Evolutionary conservation across 805 yeast species (phyloP).

Genomic region (Brettanomyces anomalus): DNA sequence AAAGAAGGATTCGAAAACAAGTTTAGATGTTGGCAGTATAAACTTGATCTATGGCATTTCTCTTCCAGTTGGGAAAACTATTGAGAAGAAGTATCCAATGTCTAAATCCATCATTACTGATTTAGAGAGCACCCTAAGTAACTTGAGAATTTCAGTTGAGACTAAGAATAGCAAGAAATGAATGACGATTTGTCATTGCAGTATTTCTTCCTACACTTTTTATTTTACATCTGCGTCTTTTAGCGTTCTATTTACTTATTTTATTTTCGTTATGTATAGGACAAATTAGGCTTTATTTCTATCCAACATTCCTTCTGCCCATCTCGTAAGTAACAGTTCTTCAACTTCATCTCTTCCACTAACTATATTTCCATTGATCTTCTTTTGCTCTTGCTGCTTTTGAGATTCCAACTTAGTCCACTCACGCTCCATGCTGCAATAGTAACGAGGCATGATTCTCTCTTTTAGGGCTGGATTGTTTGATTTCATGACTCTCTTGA

Average conservation of each 20-base stretch:
- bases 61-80: neutral
- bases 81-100: neutral
- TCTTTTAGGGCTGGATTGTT: conserved; percentile 18
- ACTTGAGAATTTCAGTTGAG: neutral
- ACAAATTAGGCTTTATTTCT: neutral
- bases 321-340: conserved; percentile 36
- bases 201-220: no score
- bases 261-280: no score
- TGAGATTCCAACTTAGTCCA: conserved; percentile 5
- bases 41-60: no score
- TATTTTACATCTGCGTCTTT: no score
- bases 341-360: conserved; percentile 27
- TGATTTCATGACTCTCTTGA: conserved; percentile 25
- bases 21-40: no score
- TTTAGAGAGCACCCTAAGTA: neutral
- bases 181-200: no score
- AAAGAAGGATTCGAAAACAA: no score
- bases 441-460: conserved; percentile 19
- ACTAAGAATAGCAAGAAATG: neutral
- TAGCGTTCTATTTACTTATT: no score
- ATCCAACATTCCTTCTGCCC: conserved; percentile 34
- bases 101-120: neutral
- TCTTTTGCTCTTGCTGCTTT: neutral
- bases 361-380: conserved; percentile 2
- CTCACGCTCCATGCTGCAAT: conserved; percentile 15